phyloP scores from a whole-genome alignment of 2,329 filamentous ascomycete species.

The Elsinoe necatrix region DNA sequence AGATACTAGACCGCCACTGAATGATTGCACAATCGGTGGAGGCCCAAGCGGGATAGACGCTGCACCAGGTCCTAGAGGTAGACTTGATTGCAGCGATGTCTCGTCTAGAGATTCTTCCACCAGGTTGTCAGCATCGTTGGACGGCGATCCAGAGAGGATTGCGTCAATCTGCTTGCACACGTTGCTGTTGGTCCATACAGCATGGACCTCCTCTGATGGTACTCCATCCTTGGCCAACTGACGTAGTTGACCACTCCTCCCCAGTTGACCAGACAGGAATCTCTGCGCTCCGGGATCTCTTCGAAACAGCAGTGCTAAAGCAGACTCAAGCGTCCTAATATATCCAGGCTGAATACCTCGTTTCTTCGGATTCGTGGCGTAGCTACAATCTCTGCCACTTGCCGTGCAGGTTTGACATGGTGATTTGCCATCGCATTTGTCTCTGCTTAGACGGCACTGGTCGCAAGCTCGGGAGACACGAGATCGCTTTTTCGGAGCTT shows the following conservation, averaged over 20 bases:
- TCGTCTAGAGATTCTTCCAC: neutral
- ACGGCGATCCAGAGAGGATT: constrained; percentile 43
- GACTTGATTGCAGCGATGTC: neutral
- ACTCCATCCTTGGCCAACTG: constrained; percentile 40
- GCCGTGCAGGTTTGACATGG: constrained; percentile 61
- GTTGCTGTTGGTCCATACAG: constrained; percentile 54
- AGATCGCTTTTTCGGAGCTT: constrained; percentile 37
- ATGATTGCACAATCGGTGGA: no score
- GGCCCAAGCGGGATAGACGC: no score
- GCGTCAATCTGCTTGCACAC: constrained; percentile 56
- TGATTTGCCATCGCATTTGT: constrained; percentile 60
- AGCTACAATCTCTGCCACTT: constrained; percentile 58
- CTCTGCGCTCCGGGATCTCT: constrained; percentile 49
- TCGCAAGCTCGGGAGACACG: constrained; percentile 35
- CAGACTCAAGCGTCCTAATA: constrained; percentile 62
- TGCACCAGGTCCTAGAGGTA: no score
- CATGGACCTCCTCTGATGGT: constrained; percentile 50
- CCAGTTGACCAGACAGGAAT: constrained; percentile 2
- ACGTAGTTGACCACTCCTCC: neutral
- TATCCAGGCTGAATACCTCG: constrained; percentile 74
- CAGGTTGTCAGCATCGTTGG: constrained; percentile 10
- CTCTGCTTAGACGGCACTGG: constrained; percentile 43
- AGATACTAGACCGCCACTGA: neutral
- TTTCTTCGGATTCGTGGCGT: constrained; percentile 65
- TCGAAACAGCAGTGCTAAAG: constrained; percentile 58